Evolutionary conservation across 1,284 basidiomycete genomes (phyloP).

Genomic region (Schizopora paradoxa): DNA sequence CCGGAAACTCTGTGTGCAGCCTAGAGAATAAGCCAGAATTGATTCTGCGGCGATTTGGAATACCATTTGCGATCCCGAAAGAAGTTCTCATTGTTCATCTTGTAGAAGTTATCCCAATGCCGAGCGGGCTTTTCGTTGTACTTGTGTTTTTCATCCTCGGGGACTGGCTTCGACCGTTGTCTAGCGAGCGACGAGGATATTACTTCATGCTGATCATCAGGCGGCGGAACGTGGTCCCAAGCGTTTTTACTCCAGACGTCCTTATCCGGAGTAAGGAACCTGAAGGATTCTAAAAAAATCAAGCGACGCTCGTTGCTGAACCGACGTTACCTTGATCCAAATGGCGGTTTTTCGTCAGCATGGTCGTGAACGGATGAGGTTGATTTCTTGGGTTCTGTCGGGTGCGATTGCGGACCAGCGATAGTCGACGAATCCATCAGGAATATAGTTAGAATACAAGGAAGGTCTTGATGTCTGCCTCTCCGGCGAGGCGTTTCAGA

Average conservation of each 20-base stretch:
- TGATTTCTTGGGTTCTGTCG: slow-evolving; percentile 22
- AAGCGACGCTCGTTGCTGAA: slow-evolving; percentile 14
- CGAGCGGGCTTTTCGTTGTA: slow-evolving; percentile 72
- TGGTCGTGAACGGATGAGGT: slow-evolving; percentile 66
- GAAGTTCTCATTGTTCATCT: slow-evolving; percentile 78
- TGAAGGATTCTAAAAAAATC: slow-evolving; percentile 22
- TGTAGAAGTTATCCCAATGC: slow-evolving; percentile 88
- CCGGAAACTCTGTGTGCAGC: slow-evolving; percentile 91
- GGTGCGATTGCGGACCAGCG: not conserved
- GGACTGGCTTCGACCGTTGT: slow-evolving; percentile 67
- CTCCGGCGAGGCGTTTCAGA: too few species aligned
- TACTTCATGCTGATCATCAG: slow-evolving; percentile 66
- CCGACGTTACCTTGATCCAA: slow-evolving; percentile 54
- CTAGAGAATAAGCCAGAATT: slow-evolving; percentile 30
- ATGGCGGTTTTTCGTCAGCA: slow-evolving; percentile 53
- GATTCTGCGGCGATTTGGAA: slow-evolving; percentile 6
- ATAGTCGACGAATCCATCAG: not conserved
- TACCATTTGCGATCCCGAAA: slow-evolving; percentile 90
- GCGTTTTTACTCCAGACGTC: slow-evolving; percentile 76
- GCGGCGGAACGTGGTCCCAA: slow-evolving; percentile 87
- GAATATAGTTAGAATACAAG: not conserved
- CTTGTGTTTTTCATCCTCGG: slow-evolving; percentile 56
- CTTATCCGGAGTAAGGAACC: slow-evolving; percentile 56
- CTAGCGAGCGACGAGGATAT: slow-evolving; percentile 64
- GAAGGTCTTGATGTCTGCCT: too few species aligned